These are phyloP conservation scores for Arabis hirsuta DNA, from an alignment of 345 rosid species.

Conservation along the genomic window DNA sequence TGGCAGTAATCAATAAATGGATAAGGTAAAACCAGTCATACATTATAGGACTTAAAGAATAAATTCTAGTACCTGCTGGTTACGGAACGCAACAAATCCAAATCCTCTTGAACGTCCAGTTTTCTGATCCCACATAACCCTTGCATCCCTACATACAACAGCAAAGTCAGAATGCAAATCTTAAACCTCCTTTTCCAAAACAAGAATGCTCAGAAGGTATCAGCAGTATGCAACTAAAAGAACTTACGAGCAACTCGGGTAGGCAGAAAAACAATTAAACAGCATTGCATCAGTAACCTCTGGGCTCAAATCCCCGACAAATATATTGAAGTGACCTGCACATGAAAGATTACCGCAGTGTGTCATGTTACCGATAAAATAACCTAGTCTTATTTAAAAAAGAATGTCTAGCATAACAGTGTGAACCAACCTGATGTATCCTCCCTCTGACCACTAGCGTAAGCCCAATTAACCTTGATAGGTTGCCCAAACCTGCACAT, in stretches of 20 bases:
- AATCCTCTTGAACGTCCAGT: conserved; percentile 55
- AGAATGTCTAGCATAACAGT: not conserved
- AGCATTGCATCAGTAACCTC: conserved; percentile 92
- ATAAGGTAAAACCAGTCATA: not conserved
- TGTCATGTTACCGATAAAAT: not conserved
- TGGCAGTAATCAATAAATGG: conserved; percentile 12
- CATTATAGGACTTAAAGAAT: not conserved
- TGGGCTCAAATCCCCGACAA: conserved; percentile 92
- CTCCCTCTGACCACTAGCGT: conserved; percentile 85
- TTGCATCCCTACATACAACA: conserved; percentile 60
- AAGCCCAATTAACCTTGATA: conserved; percentile 46
- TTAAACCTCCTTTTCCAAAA: not conserved
- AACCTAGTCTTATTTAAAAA: not conserved
- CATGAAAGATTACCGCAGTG: not conserved
- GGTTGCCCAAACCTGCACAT: conserved; percentile 77
- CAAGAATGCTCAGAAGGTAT: conserved; percentile 19
- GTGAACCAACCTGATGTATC: conserved; percentile 61
- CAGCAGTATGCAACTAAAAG: conserved; percentile 1
- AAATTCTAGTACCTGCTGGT: conserved; percentile 55
- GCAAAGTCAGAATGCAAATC: conserved; percentile 16
- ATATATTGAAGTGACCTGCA: conserved; percentile 76
- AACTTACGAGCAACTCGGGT: conserved; percentile 81
- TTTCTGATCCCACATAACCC: conserved; percentile 59
- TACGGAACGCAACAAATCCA: conserved; percentile 89
- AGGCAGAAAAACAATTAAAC: conserved; percentile 78